Evolutionary conservation across 495 filamentous ascomycete genomes (phyloP).

Genomic region (Neurospora sp.): DNA sequence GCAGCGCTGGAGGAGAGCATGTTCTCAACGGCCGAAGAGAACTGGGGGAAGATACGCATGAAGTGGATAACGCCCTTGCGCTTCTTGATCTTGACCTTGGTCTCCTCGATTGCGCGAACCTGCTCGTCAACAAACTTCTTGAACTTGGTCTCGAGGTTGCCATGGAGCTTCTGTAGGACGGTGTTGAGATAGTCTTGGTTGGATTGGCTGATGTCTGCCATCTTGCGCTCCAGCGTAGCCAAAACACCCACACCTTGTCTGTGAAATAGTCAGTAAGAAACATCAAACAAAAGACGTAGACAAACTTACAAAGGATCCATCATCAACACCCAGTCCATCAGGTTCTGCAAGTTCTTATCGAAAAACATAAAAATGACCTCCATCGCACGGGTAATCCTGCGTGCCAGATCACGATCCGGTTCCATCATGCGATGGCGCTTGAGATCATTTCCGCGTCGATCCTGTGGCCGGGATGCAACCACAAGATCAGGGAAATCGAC

Average conservation of each 20-base stretch:
- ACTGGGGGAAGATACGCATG: conserved; percentile 84
- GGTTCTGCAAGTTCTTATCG: conserved; percentile 62
- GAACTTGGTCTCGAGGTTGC: conserved; percentile 65
- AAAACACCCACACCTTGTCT: conserved; percentile 86
- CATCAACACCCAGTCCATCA: conserved; percentile 75
- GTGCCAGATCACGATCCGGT: conserved; percentile 71
- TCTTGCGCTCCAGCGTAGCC: conserved; percentile 64
- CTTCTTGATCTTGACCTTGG: conserved; percentile 99
- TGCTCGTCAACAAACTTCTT: conserved; percentile 89
- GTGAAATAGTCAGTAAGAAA: background rate
- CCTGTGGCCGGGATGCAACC: conserved; percentile 50
- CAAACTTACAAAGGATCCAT: conserved; percentile 69
- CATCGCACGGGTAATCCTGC: conserved; percentile 72
- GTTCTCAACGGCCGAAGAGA: conserved; percentile 68
- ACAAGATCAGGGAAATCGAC: conserved; percentile 77
- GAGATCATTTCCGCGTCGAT: conserved; percentile 57
- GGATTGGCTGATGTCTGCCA: conserved; percentile 68
- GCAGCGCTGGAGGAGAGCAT: conserved; percentile 50
- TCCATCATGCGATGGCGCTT: conserved; percentile 65
- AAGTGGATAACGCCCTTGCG: conserved; percentile 92
- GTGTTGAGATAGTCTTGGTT: conserved; percentile 86
- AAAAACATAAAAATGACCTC: conserved; percentile 77
- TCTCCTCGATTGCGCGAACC: conserved; percentile 90
- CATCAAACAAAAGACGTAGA: background rate
- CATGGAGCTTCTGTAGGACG: conserved; percentile 67